These are phyloP conservation scores for Babesia divergens DNA, from an alignment of 169 alveolate genomes.

Conservation along the genomic window DNA sequence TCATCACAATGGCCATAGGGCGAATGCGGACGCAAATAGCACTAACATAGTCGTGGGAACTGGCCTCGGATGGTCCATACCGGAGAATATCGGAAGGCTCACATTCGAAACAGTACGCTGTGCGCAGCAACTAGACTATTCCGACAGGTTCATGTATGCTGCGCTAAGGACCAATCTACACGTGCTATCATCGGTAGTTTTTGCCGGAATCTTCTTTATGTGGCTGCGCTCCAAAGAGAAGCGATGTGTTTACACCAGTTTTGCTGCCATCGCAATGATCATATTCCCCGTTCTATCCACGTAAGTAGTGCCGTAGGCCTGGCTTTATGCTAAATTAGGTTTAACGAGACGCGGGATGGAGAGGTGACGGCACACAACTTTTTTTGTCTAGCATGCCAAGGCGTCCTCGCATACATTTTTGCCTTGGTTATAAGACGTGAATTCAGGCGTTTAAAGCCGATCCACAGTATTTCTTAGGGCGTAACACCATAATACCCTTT, in stretches of 20 bases:
- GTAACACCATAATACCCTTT: not conserved
- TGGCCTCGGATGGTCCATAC: conserved; percentile 57
- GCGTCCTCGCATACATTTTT: not conserved
- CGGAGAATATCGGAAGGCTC: conserved; percentile 14
- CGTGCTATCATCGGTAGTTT: conserved; percentile 13
- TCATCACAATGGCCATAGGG: not conserved
- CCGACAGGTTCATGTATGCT: conserved; percentile 21
- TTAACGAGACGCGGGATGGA: not conserved
- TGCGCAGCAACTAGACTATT: conserved; percentile 6
- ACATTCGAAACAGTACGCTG: conserved; percentile 3
- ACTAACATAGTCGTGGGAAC: conserved; percentile 16
- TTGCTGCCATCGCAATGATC: not conserved
- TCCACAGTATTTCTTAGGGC: not conserved
- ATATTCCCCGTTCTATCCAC: not conserved
- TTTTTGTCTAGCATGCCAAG: not conserved
- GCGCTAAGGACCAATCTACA: conserved; percentile 38
- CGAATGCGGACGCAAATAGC: conserved; percentile 31
- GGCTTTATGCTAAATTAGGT: not conserved
- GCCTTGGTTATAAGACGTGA: not conserved
- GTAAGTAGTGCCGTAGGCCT: not conserved
- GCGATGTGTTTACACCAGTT: not conserved
- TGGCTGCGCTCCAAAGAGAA: conserved; percentile 6
- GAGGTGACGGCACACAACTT: not conserved
- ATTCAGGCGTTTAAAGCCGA: not conserved
- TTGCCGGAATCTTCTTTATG: conserved; percentile 24